phyloP scores from a whole-genome alignment of 805 yeast genomes.

The Saccharomyces jurei region DNA sequence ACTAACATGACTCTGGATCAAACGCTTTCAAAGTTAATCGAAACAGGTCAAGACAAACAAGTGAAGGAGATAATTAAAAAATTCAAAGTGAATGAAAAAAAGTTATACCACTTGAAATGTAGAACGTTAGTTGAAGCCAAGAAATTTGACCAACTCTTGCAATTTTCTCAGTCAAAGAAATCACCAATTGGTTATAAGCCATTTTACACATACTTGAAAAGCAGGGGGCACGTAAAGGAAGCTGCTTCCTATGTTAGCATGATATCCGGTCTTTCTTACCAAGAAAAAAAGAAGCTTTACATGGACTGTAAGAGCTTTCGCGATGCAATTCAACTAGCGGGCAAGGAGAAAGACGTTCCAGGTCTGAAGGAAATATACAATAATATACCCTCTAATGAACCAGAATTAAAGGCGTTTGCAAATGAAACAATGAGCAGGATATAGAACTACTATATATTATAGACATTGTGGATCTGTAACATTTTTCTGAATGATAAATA shows the following conservation, averaged over 20 bases:
- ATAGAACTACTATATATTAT: neutral
- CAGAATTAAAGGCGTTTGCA: conserved; percentile 16
- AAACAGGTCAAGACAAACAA: conserved; percentile 40
- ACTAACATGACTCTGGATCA: conserved; percentile 38
- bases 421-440: conserved; percentile 16
- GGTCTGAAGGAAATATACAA: conserved; percentile 19
- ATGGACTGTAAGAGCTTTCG: conserved; percentile 44
- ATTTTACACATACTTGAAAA: conserved; percentile 47
- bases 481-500: neutral
- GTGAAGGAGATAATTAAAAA: conserved; percentile 44
- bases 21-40: conserved; percentile 40
- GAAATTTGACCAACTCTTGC: conserved; percentile 49
- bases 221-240: conserved; percentile 47
- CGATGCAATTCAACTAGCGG: conserved; percentile 35
- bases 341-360: conserved; percentile 21
- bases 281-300: conserved; percentile 43
- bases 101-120: conserved; percentile 47
- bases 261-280: conserved; percentile 39
- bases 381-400: conserved; percentile 21
- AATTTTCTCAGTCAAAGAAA: conserved; percentile 42
- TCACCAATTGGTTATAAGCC: conserved; percentile 69
- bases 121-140: conserved; percentile 39
- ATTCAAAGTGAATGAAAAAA: conserved; percentile 50
- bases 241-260: conserved; percentile 53
- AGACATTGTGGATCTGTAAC: neutral